Evolutionary conservation across 306 rosid genomes (phyloP), one percentile per base, ranked within the genome.

Genomic region (Malus orientalis): DNA sequence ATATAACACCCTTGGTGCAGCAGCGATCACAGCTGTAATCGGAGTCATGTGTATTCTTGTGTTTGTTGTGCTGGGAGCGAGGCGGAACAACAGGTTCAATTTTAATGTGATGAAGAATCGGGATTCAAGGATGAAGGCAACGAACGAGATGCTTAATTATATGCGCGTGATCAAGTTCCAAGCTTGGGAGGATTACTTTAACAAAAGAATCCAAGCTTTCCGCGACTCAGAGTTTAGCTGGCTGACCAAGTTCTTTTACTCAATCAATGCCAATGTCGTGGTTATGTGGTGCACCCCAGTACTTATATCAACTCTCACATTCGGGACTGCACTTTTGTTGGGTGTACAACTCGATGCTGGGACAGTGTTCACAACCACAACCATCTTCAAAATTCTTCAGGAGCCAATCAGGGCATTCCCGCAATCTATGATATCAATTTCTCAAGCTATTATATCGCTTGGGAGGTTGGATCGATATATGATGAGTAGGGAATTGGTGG

Each of bases 141-240:
- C 93, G 20, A 95, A 92, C 71, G 98, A 95, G 92, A 88, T 90
- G 96, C 96, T 95, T 25, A 95, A 92, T 71, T 90, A 95, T 84
- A 90, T 90, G 97, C 87, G 98, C 4, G 98, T 92, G 74, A 95
- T 95, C 74, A 95, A 95, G 92, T 95, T 95, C 79, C 98, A 92
- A 70, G 97, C 98, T 11, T 95, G 98, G 98, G 98, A 95, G 73
- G 89, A 95, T 18, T 93, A 92, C 78, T 95, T 95, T 88, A 90
- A 89, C 54, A 78, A 79, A 76, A 92, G 97, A 55, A 83, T 95
- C 51, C 80, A 73, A 74, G 66, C 68, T 6, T 89, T 87, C 74
- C 97, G 98, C 1, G 70, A 67, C 42, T 84, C 85, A 0, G 98
- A 95, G 77, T 95, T 86, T 60, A 86, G 86, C 64, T 95, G 98